A percentile compares a stretch with the other conserved stretches of the same genome.
Conservation (phyloP, 768 basidiomycete species). For the Naematelia aurantialba region DNA sequence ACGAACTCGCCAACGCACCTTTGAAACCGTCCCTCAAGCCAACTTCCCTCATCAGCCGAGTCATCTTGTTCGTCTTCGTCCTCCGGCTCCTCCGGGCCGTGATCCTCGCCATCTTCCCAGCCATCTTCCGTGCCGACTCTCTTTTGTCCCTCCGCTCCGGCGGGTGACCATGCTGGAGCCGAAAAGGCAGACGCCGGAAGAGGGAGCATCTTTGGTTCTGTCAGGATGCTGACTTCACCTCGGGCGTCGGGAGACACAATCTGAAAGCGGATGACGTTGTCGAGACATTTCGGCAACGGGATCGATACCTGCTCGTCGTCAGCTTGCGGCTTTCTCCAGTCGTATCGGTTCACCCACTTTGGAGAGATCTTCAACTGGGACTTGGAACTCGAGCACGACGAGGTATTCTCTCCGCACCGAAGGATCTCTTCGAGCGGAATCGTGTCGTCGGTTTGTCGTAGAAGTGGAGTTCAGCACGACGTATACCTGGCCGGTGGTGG, state of each 20-base stretch:
- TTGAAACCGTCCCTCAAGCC: slow-evolving; percentile 40
- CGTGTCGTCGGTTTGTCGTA: background rate
- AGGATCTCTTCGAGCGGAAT: background rate
- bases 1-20: slow-evolving; percentile 17
- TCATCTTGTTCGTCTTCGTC: slow-evolving; percentile 12
- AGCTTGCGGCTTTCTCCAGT: background rate
- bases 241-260: slow-evolving; percentile 12
- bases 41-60: slow-evolving; percentile 21
- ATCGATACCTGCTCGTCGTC: slow-evolving; percentile 15
- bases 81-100: slow-evolving; percentile 21
- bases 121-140: slow-evolving; percentile 19
- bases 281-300: slow-evolving; percentile 34
- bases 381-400: slow-evolving; percentile 28
- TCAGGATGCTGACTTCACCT: slow-evolving; percentile 32
- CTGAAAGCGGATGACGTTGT: slow-evolving; percentile 36
- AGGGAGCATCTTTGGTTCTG: slow-evolving; percentile 38
- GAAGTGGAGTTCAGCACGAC: slow-evolving; percentile 22
- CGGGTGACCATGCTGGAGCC: background rate
- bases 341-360: slow-evolving; percentile 15
- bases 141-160: background rate
- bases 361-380: slow-evolving; percentile 11
- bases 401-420: slow-evolving; percentile 27
- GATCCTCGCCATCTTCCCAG: slow-evolving; percentile 34
- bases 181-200: slow-evolving; percentile 22
- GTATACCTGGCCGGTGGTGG: slow-evolving; percentile 28